Percentiles rank a stretch among this genome's conserved stretches.
Conservation (phyloP, 257 asterid species). For the Penstemon davidsonii region DNA sequence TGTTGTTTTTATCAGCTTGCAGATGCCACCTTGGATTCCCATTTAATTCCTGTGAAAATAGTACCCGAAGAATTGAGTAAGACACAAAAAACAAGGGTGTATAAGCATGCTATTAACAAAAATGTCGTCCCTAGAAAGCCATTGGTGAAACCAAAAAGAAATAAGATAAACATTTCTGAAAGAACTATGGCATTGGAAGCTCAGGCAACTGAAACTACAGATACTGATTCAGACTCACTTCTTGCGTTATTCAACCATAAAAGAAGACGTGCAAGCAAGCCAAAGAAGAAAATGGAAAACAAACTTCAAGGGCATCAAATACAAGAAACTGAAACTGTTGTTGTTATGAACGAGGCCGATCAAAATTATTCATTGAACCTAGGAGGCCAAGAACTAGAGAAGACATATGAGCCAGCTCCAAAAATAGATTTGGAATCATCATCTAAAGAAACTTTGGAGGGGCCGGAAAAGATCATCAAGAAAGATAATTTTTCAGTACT, state of each 20-base stretch:
- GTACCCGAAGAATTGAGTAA: constrained; percentile 24
- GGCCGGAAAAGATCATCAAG: constrained; percentile 19
- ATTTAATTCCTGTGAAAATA: constrained; percentile 19
- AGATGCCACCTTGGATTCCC: constrained; percentile 27
- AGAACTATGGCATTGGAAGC: constrained; percentile 26
- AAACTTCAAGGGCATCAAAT: constrained; percentile 29
- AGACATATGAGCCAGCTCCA: constrained; percentile 14
- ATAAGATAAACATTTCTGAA: constrained; percentile 8
- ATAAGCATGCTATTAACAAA: constrained; percentile 17
- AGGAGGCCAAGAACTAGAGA: constrained; percentile 23
- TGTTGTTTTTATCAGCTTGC: constrained; percentile 32
- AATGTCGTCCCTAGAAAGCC: constrained; percentile 27
- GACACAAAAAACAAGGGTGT: constrained; percentile 25
- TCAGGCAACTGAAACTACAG: constrained; percentile 27
- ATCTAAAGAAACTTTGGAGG: constrained; percentile 21
- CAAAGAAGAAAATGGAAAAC: constrained; percentile 23
- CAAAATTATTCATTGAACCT: constrained; percentile 22
- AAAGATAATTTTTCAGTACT: constrained; percentile 12
- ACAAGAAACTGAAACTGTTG: constrained; percentile 21
- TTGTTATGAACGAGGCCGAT: constrained; percentile 17
- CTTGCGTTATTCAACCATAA: constrained; percentile 17
- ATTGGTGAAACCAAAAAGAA: constrained; percentile 25
- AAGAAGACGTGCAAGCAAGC: constrained; percentile 25
- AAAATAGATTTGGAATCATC: constrained; percentile 26
- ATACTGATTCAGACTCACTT: constrained; percentile 20